Evolutionary conservation across 441 rosid species (phyloP).

Genomic region (Erodium trifolium): DNA sequence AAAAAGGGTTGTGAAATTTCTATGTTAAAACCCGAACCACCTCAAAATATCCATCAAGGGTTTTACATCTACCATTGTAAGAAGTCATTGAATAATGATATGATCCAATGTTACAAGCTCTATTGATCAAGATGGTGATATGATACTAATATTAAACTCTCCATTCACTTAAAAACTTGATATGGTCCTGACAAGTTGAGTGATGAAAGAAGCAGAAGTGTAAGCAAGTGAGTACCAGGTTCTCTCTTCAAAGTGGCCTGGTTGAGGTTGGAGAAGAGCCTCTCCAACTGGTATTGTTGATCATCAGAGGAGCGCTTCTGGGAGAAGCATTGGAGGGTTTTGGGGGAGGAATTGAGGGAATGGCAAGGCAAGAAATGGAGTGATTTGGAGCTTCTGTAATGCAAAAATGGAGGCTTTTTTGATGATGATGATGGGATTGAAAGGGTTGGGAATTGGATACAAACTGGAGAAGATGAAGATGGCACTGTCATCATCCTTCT

Average conservation of each 20-base stretch:
- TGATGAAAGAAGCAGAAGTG: background rate
- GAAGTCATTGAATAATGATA: too few species aligned
- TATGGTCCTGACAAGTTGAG: too few species aligned
- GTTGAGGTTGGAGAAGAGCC: conserved; percentile 85
- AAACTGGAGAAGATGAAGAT: conserved; percentile 3
- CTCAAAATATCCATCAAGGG: too few species aligned
- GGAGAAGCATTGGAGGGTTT: conserved; percentile 32
- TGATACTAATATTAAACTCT: too few species aligned
- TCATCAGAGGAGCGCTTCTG: conserved; percentile 28
- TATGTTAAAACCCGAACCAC: background rate
- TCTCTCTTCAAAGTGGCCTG: conserved; percentile 65
- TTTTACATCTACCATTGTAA: too few species aligned
- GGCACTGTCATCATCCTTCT: background rate
- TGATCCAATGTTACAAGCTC: too few species aligned
- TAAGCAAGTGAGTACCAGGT: conserved; percentile 41
- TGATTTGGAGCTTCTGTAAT: background rate
- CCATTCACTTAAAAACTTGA: too few species aligned
- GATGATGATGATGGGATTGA: background rate
- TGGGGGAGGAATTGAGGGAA: conserved; percentile 3
- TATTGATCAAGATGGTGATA: too few species aligned
- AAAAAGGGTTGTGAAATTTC: background rate
- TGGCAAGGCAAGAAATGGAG: background rate
- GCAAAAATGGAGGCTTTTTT: background rate
- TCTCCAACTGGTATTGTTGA: conserved; percentile 46
- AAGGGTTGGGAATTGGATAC: background rate